A percentile compares a stretch with the other conserved stretches of the same genome.
Evolutionary conservation across 139 green algal species (phyloP).

Genomic region (Tetradesmus obliquus): DNA sequence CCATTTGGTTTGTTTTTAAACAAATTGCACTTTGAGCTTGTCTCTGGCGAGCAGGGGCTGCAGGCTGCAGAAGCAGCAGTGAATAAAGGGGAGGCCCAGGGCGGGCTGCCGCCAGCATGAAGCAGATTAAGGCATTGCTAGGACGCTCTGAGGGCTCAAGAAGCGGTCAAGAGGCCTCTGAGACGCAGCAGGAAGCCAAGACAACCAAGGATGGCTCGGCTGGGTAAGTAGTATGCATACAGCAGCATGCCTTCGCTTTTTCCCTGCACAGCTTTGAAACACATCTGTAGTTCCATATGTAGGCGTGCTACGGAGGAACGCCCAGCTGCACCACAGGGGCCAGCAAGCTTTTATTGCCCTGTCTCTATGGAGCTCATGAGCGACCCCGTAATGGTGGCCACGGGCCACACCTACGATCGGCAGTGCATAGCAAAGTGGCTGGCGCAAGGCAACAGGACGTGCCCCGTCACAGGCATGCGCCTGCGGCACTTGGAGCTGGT

Average conservation of each 20-base stretch:
- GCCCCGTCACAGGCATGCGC: conserved; percentile 91
- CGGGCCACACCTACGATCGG: conserved; percentile 95
- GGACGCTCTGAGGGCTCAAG: neutral
- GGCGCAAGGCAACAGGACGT: conserved; percentile 88
- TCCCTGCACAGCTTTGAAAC: neutral
- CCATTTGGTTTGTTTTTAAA: too few relatives aligned
- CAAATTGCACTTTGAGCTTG: too few relatives aligned
- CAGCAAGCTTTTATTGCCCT: conserved; percentile 84
- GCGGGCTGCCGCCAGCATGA: conserved; percentile 1
- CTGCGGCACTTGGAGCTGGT: conserved; percentile 92
- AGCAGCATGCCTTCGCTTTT: neutral
- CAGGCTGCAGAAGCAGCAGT: neutral
- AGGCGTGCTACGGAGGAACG: neutral
- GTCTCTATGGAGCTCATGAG: conserved; percentile 95
- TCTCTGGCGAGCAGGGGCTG: neutral
- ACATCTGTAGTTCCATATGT: neutral
- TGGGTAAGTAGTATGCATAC: conserved; percentile 9
- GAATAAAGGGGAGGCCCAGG: neutral
- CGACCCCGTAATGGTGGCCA: conserved; percentile 95
- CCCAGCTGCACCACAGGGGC: conserved; percentile 49
- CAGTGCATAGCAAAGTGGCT: conserved; percentile 93
- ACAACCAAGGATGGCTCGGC: conserved; percentile 16
- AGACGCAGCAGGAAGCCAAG: conserved; percentile 20
- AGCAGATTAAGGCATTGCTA: conserved; percentile 45
- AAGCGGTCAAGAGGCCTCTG: neutral